Percentiles rank a stretch among this genome's conserved stretches.
Evolutionary conservation across 768 basidiomycete genomes (phyloP).

Genomic region (Dictyophora rubrovolvata): DNA sequence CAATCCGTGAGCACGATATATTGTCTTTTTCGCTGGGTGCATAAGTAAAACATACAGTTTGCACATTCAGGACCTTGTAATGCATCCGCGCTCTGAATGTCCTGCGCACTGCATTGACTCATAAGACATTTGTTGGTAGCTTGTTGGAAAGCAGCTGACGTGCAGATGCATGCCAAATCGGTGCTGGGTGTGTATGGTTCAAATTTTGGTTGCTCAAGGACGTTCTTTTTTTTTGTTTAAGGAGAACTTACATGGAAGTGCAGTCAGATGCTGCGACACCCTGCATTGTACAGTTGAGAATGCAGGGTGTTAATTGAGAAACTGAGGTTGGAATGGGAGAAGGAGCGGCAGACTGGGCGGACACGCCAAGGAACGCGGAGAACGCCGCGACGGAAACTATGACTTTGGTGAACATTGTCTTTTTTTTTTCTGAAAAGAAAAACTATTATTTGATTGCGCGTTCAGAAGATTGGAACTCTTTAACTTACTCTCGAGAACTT

Average conservation of each 20-base stretch:
- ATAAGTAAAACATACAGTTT: slow-evolving; percentile 8
- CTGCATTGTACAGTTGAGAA: slow-evolving; percentile 2
- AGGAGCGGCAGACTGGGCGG: neutral
- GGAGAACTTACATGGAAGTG: neutral
- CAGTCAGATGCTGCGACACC: neutral
- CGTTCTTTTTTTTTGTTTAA: no score
- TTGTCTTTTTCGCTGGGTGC: no score
- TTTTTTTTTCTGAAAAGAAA: no score
- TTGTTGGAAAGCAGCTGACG: slow-evolving; percentile 26
- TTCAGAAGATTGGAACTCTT: no score
- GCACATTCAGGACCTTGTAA: slow-evolving; percentile 27
- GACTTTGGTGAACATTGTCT: neutral
- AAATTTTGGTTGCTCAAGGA: no score
- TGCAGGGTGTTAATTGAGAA: neutral
- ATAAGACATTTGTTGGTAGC: slow-evolving; percentile 24
- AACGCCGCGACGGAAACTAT: neutral
- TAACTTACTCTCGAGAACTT: no score
- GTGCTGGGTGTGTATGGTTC: no score
- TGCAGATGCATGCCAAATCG: slow-evolving; percentile 31
- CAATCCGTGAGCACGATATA: no score
- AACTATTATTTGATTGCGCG: no score
- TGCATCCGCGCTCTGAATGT: slow-evolving; percentile 20
- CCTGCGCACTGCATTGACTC: slow-evolving; percentile 24
- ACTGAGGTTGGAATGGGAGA: neutral
- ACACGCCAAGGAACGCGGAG: neutral